Percentiles rank a stretch among this genome's conserved stretches.
phyloP scores from a whole-genome alignment of 2,329 filamentous ascomycete genomes.

The Sphaerulina vaccinii region DNA sequence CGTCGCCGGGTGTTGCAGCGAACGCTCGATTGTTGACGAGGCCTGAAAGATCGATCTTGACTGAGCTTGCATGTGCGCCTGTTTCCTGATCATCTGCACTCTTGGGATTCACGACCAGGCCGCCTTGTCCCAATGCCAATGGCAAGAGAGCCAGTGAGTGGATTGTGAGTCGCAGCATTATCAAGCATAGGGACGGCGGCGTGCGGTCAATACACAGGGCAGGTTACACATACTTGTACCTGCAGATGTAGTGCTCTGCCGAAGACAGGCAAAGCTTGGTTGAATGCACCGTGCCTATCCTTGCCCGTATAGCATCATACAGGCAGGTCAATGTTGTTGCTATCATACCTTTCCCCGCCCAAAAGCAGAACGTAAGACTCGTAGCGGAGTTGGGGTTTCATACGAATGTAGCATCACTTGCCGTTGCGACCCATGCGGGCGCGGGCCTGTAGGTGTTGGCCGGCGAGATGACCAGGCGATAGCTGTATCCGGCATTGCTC shows the following conservation, averaged over 20 bases:
- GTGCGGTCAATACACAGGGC: not conserved
- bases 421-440: not conserved
- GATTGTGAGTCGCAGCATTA: not conserved
- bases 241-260: constrained; percentile 9
- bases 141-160: constrained; percentile 18
- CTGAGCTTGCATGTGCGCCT: constrained; percentile 19
- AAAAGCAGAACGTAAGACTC: not conserved
- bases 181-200: not conserved
- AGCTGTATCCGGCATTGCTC: not conserved
- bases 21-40: constrained; percentile 41
- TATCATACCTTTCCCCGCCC: not conserved
- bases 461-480: not conserved
- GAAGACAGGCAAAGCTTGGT: constrained; percentile 14
- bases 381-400: not conserved
- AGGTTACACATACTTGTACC: constrained; percentile 20
- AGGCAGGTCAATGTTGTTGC: not conserved
- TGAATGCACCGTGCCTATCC: constrained; percentile 2
- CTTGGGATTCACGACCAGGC: constrained; percentile 34
- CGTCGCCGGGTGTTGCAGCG: constrained; percentile 38
- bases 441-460: not conserved
- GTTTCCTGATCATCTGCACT: constrained; percentile 26
- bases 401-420: not conserved
- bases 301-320: not conserved
- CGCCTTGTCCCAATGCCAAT: constrained; percentile 25
- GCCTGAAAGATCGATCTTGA: constrained; percentile 30